These are phyloP conservation scores for Tarenaya hassleriana DNA, from an alignment of 345 rosid species.

Conservation along the genomic window DNA sequence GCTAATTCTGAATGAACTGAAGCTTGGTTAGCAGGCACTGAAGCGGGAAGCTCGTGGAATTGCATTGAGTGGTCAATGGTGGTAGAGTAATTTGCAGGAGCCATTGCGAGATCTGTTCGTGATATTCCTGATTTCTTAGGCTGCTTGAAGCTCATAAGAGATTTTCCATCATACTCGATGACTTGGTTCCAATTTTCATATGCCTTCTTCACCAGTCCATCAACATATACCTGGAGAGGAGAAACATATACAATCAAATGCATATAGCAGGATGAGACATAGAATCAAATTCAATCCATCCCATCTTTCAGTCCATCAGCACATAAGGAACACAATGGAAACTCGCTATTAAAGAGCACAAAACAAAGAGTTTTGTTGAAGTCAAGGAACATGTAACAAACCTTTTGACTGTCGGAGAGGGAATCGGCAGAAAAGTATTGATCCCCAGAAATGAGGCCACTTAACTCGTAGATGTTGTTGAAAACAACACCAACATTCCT, in stretches of 20 bases:
- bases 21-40: conserved; percentile 48
- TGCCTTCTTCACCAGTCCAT: conserved; percentile 81
- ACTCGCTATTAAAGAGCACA: conserved; percentile 8
- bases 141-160: conserved; percentile 63
- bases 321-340: too few relatives aligned
- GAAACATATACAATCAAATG: background rate
- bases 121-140: conserved; percentile 42
- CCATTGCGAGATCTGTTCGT: conserved; percentile 42
- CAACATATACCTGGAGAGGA: conserved; percentile 64
- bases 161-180: conserved; percentile 85
- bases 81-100: conserved; percentile 37
- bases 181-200: conserved; percentile 89
- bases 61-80: conserved; percentile 48
- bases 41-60: conserved; percentile 39
- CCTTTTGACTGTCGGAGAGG: conserved; percentile 92
- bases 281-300: background rate
- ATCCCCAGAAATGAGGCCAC: conserved; percentile 81
- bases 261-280: background rate
- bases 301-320: background rate
- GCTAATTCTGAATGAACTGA: conserved; percentile 43
- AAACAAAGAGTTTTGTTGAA: conserved; percentile 10
- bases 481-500: conserved; percentile 75
- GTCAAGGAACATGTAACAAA: conserved; percentile 24
- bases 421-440: conserved; percentile 75
- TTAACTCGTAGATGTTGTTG: conserved; percentile 75